phyloP scores from a whole-genome alignment of 192 early-diverging fungal genomes.

The Globomyces pollinis-pini region DNA sequence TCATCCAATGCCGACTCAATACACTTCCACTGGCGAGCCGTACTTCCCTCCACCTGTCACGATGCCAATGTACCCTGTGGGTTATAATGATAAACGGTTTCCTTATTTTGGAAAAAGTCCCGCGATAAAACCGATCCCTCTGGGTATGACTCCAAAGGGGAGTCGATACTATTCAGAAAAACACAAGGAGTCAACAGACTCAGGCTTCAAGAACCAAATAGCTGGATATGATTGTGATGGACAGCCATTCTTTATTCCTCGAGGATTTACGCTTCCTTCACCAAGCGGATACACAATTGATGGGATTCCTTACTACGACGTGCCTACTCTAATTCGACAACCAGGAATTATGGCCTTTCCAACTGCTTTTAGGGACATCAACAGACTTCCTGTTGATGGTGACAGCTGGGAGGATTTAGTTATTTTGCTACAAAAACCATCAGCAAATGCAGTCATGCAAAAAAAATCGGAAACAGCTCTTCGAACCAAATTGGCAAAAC shows the following conservation, averaged over 20 bases:
- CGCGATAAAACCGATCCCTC: constrained; percentile 38
- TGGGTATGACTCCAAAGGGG: constrained; percentile 41
- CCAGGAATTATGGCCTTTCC: constrained; percentile 40
- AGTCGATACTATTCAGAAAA: constrained; percentile 41
- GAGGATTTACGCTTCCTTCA: constrained; percentile 41
- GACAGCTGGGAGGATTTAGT: constrained; percentile 11
- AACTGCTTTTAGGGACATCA: not conserved
- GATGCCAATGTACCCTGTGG: constrained; percentile 38
- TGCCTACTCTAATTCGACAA: constrained; percentile 41
- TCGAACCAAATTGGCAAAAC: not conserved
- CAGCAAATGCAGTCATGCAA: not conserved
- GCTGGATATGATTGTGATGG: constrained; percentile 50
- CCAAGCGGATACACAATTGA: constrained; percentile 49
- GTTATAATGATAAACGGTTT: constrained; percentile 34
- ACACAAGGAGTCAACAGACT: constrained; percentile 15
- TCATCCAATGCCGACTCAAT: constrained; percentile 33
- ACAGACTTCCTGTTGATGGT: not conserved
- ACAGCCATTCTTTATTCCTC: constrained; percentile 51
- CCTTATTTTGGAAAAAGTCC: constrained; percentile 46
- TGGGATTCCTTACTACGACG: constrained; percentile 54
- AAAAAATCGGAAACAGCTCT: not conserved
- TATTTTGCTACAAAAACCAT: not conserved
- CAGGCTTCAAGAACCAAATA: constrained; percentile 32
- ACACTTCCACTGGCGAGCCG: constrained; percentile 40
- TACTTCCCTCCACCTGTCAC: constrained; percentile 48